A percentile compares a stretch with the other conserved stretches of the same genome.
These are phyloP conservation scores for Diaporthe capsici DNA, from an alignment of 2,329 filamentous ascomycete genomes.

Conservation along the genomic window DNA sequence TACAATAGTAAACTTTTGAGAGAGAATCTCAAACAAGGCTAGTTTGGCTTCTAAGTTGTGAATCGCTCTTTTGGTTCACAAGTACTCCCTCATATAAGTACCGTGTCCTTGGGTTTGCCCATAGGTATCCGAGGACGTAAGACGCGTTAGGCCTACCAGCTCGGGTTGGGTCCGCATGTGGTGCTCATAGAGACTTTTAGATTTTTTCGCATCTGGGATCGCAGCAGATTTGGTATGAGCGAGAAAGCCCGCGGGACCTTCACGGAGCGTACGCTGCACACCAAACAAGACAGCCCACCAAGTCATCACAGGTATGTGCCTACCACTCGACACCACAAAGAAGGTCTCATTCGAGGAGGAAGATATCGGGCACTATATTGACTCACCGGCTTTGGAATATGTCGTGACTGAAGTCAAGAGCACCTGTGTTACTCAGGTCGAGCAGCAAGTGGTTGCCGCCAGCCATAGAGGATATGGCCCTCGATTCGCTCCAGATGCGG, in stretches of 20 bases:
- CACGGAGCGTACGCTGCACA: no score
- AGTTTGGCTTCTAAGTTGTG: not conserved
- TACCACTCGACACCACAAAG: not conserved
- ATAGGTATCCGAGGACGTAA: no score
- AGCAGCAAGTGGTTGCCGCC: not conserved
- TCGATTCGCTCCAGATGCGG: conserved; percentile 2
- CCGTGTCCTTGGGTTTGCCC: no score
- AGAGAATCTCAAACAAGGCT: not conserved
- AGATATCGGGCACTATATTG: no score
- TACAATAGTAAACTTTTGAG: not conserved
- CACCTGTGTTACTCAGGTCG: not conserved
- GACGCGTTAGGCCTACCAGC: no score
- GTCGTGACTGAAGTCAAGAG: not conserved
- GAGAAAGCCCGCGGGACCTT: no score
- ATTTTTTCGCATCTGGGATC: no score
- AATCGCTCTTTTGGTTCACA: not conserved
- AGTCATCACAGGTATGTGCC: not conserved
- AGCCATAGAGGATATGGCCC: not conserved
- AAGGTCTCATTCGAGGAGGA: not conserved
- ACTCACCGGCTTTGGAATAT: not conserved
- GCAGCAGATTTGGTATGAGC: no score
- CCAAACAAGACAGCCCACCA: not conserved
- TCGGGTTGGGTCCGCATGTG: no score
- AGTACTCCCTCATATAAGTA: not conserved
- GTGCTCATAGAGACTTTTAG: no score